Evolutionary conservation across 805 yeast species (phyloP).

Genomic region (Zygotorulaspora sp.): DNA sequence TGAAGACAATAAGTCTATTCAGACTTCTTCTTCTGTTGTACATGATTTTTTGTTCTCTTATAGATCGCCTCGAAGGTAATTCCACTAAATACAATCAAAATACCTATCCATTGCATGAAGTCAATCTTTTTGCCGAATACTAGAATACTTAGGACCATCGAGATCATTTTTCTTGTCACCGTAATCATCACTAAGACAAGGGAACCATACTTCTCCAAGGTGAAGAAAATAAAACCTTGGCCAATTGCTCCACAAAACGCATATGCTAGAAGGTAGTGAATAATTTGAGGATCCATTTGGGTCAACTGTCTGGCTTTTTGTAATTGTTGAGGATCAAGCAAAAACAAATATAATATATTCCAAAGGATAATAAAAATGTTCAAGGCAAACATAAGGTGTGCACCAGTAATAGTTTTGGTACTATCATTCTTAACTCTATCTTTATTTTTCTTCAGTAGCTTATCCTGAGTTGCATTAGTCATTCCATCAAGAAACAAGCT

Average conservation of each 20-base stretch:
- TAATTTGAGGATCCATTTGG: conserved; percentile 43
- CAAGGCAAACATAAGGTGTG: conserved; percentile 77
- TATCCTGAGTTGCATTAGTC: conserved; percentile 91
- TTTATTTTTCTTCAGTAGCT: conserved; percentile 49
- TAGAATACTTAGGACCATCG: conserved; percentile 85
- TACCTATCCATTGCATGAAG: conserved; percentile 71
- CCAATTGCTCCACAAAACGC: conserved; percentile 85
- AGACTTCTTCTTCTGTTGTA: not conserved
- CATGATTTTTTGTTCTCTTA: conserved; percentile 32
- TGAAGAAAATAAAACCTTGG: conserved; percentile 85
- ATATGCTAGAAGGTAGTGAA: conserved; percentile 58
- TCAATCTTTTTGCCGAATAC: conserved; percentile 76
- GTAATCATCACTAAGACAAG: conserved; percentile 85
- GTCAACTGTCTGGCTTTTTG: conserved; percentile 38
- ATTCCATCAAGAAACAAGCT: conserved; percentile 85
- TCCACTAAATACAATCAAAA: conserved; percentile 76
- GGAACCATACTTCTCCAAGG: conserved; percentile 81
- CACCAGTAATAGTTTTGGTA: conserved; percentile 60
- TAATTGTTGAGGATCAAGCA: conserved; percentile 26
- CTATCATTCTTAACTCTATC: conserved; percentile 2
- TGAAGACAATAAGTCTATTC: not conserved
- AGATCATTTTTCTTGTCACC: conserved; percentile 92
- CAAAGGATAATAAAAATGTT: conserved; percentile 44
- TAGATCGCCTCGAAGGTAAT: conserved; percentile 70
- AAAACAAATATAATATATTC: conserved; percentile 45